phyloP scores from a whole-genome alignment of 139 green algal species.

The Raphidocelis subcapitata region DNA sequence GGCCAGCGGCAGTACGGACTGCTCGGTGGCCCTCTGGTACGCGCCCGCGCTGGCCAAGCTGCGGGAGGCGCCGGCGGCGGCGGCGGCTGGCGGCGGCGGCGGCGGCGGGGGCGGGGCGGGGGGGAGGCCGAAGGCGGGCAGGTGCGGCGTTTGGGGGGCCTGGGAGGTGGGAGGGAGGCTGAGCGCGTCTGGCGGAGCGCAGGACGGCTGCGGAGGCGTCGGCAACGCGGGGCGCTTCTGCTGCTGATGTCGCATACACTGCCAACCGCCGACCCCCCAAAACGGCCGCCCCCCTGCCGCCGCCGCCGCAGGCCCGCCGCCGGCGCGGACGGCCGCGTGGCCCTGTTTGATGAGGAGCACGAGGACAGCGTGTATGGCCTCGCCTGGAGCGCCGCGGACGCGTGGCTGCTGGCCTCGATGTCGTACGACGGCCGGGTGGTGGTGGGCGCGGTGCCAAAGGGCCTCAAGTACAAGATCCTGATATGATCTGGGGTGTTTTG shows the following conservation, averaged over 20 bases:
- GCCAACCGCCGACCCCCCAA: no score
- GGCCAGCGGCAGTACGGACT: slow-evolving; percentile 68
- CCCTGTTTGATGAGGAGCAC: slow-evolving; percentile 73
- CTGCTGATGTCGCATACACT: no score
- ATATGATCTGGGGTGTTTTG: slow-evolving; percentile 37
- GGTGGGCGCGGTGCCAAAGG: slow-evolving; percentile 68
- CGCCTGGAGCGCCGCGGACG: slow-evolving; percentile 74
- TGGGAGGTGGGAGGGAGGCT: no score
- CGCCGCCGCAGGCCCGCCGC: no score
- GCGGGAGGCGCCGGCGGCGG: slow-evolving; percentile 1
- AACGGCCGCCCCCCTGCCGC: no score
- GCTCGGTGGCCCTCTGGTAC: slow-evolving; percentile 61
- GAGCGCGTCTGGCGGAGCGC: no score
- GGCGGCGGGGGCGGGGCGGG: no score
- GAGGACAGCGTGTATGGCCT: slow-evolving; percentile 79
- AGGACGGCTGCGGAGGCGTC: no score
- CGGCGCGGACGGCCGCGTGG: slow-evolving; percentile 49
- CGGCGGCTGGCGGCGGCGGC: no score
- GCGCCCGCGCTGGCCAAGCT: slow-evolving; percentile 37
- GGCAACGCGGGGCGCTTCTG: no score
- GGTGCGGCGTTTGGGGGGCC: no score
- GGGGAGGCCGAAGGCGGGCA: no score
- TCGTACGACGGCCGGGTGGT: slow-evolving; percentile 80
- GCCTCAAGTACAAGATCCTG: slow-evolving; percentile 82
- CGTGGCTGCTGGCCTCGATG: slow-evolving; percentile 79